A percentile compares a stretch with the other conserved stretches of the same genome.
Conservation (phyloP, 805 yeast genomes). For the Kazachstania viticola region DNA sequence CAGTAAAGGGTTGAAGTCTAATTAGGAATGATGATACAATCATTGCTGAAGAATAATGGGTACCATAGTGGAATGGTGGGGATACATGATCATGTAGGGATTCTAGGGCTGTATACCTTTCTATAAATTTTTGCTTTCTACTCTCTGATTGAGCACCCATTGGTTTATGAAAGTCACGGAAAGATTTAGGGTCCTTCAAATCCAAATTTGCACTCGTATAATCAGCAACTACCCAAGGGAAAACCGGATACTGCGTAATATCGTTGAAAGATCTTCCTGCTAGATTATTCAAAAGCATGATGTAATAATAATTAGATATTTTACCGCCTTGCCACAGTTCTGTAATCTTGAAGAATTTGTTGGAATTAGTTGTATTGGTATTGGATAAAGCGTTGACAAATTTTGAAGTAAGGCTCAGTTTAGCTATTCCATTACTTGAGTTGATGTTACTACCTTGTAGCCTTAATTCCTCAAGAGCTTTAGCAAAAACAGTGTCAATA, state of each 20-base stretch:
- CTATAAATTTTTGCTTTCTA: conserved; percentile 53
- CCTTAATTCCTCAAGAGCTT: conserved; percentile 40
- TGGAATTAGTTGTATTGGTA: conserved; percentile 5
- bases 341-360: conserved; percentile 36
- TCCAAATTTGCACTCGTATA: conserved; percentile 64
- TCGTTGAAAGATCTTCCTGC: conserved; percentile 89
- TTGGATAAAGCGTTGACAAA: conserved; percentile 32
- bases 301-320: conserved; percentile 71
- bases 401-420: conserved; percentile 30
- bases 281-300: conserved; percentile 67
- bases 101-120: conserved; percentile 59
- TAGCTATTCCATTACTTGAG: conserved; percentile 24
- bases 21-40: conserved; percentile 74
- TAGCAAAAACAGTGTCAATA: conserved; percentile 43
- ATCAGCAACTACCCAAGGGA: conserved; percentile 86
- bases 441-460: conserved; percentile 24
- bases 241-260: conserved; percentile 80
- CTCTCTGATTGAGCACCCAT: conserved; percentile 76
- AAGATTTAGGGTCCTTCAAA: conserved; percentile 46
- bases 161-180: conserved; percentile 71
- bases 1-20: conserved; percentile 69
- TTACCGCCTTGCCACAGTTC: conserved; percentile 67
- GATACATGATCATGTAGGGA: conserved; percentile 47
- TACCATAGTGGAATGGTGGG: conserved; percentile 85
- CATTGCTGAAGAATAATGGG: conserved; percentile 91